These are phyloP conservation scores for Mariannaea sp. DNA, from an alignment of 2,329 filamentous ascomycete species.

Conservation along the genomic window DNA sequence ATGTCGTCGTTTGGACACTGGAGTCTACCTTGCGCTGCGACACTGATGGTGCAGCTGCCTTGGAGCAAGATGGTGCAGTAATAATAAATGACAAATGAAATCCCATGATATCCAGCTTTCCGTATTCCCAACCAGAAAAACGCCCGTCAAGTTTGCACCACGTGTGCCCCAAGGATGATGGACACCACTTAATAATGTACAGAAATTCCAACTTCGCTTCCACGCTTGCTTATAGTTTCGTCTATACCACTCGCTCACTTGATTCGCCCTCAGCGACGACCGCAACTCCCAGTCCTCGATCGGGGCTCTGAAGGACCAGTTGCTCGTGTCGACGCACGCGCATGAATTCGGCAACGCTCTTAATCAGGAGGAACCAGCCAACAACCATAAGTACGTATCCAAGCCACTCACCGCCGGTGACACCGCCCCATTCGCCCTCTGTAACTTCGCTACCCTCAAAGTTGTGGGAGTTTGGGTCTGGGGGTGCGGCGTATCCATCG, in stretches of 20 bases:
- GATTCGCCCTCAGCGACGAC: constrained; percentile 86
- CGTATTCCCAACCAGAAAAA: constrained; percentile 16
- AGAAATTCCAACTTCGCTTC: background rate
- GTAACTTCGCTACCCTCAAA: constrained; percentile 77
- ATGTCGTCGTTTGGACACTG: constrained; percentile 17
- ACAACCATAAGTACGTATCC: constrained; percentile 95
- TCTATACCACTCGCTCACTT: constrained; percentile 74
- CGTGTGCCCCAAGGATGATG: background rate
- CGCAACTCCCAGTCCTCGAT: constrained; percentile 81
- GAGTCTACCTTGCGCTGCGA: constrained; percentile 6
- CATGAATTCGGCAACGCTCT: constrained; percentile 89
- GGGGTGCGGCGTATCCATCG: constrained; percentile 70
- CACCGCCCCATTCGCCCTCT: constrained; percentile 51
- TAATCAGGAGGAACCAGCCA: constrained; percentile 96
- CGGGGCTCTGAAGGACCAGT: constrained; percentile 89
- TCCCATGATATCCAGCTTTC: constrained; percentile 12
- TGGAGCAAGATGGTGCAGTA: background rate
- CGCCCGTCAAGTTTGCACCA: constrained; percentile 13
- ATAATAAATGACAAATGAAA: constrained; percentile 1
- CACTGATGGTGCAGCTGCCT: constrained; percentile 10
- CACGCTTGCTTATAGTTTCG: background rate
- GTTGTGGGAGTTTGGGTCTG: constrained; percentile 87
- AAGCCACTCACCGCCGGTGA: constrained; percentile 82
- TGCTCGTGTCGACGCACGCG: constrained; percentile 89
- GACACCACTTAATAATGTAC: constrained; percentile 17